Base-by-base conservation (phyloP, 768 basidiomycete genomes). In the Phylloporus scabripes region DNA sequence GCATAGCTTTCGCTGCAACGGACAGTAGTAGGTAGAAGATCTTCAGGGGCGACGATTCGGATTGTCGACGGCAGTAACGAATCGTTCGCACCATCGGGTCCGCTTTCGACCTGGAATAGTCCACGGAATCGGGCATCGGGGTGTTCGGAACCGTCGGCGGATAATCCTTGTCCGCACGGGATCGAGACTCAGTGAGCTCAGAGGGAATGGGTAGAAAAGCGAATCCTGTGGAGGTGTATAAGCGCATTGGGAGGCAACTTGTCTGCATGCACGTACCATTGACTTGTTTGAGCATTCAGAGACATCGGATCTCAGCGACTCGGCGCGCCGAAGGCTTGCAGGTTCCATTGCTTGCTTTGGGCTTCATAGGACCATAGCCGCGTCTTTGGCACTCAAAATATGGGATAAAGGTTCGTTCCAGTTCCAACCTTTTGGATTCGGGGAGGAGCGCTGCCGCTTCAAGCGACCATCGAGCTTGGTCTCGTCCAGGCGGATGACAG, bases 1-100 rank as follows among this genome's bases (percentile, higher is more conserved):
- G 80, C 78, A 12, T 62, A 48, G 24, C 73, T 72, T 42, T 77
- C 77, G 1, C 48, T 45, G 18, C 66, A 72, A 15, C 21, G 42
- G 14, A 65, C 32, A 0, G 20, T 2, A 0, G 47, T 71, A 68
- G 21, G 57, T 32, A 5, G 65, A 51, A 21, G 64, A 58, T 7
- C 68, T 60, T 57, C 43, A 0, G 81, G 79, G n/a, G n/a, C n/a
- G n/a, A n/a, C 2, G 81, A 81, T 4, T 79, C 79, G n/a, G 48
- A 51, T 21, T 31, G 29, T 15, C 14, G 43, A 4, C 44, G 47
- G 12, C 53, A 49, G 8, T 56, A 5, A 6, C 44, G 36, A 4
- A 58, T 26, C 3, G 65, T 67, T 29, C 65, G 60, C 23, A 21
- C 20, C 20, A 67, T 18, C 0, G 65, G 62, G 31, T 68, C 52